A percentile compares a stretch with the other conserved stretches of the same genome.
Evolutionary conservation across 768 basidiomycete species (phyloP).

Genomic region (Tulasnella sp.): DNA sequence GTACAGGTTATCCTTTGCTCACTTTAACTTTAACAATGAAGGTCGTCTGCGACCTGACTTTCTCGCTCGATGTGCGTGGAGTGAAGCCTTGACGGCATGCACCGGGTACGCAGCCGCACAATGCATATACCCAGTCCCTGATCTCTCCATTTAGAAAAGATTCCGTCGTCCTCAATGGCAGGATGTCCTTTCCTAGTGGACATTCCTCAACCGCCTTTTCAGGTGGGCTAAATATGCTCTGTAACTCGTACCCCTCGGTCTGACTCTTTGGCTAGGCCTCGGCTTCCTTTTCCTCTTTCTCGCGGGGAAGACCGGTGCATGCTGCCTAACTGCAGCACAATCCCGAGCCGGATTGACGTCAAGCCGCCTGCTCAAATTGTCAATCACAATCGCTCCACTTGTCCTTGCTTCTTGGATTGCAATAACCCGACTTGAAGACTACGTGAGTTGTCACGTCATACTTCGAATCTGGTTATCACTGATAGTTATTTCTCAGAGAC

Average conservation of each 20-base stretch:
- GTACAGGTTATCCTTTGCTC: background rate
- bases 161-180: conserved; percentile 34
- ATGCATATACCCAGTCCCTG: background rate
- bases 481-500: conserved; percentile 33
- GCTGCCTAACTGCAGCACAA: conserved; percentile 34
- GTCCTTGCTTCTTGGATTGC: conserved; percentile 50
- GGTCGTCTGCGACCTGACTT: conserved; percentile 54
- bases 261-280: conserved; percentile 29
- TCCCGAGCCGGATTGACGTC: conserved; percentile 30
- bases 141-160: conserved; percentile 7
- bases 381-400: conserved; percentile 41
- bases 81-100: conserved; percentile 35
- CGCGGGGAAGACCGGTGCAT: conserved; percentile 51
- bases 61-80: conserved; percentile 52
- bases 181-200: conserved; percentile 53
- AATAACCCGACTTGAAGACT: conserved; percentile 49
- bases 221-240: conserved; percentile 26
- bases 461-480: background rate
- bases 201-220: conserved; percentile 56
- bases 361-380: conserved; percentile 38
- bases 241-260: no score
- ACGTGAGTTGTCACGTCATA: conserved; percentile 33
- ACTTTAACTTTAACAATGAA: conserved; percentile 13
- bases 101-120: conserved; percentile 35
- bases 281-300: conserved; percentile 48